Evolutionary conservation across 192 early-diverging fungal genomes (phyloP).

Genomic region (Glomus cerebriforme): DNA sequence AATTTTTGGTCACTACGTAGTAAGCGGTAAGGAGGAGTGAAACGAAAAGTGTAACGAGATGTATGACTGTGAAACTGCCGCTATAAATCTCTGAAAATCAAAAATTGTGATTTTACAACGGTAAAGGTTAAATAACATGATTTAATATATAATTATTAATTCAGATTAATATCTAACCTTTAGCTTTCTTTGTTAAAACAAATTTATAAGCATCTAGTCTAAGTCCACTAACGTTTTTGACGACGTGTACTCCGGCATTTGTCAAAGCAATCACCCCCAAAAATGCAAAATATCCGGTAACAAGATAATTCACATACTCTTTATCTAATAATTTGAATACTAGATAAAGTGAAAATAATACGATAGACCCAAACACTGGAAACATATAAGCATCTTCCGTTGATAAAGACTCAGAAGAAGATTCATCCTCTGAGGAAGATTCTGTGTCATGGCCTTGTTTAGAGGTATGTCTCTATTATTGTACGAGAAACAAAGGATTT

Average conservation of each 20-base stretch:
- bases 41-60: constrained; percentile 59
- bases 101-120: not conserved
- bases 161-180: constrained; percentile 51
- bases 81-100: constrained; percentile 50
- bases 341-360: constrained; percentile 81
- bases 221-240: constrained; percentile 48
- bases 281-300: constrained; percentile 84
- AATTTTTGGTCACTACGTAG: constrained; percentile 88
- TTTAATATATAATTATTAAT: not conserved
- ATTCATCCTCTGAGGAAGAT: constrained; percentile 69
- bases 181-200: constrained; percentile 63
- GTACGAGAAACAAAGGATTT: not conserved
- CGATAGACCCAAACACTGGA: constrained; percentile 85
- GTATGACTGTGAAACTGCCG: constrained; percentile 65
- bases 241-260: constrained; percentile 57
- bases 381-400: constrained; percentile 91
- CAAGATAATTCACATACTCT: constrained; percentile 78
- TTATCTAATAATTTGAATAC: constrained; percentile 85
- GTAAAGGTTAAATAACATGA: not conserved
- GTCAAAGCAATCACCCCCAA: constrained; percentile 80
- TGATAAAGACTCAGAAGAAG: constrained; percentile 71
- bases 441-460: constrained; percentile 53
- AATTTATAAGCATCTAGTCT: constrained; percentile 75
- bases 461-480: constrained; percentile 41
- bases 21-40: constrained; percentile 64